Percentiles rank a stretch among this genome's conserved stretches.
Conservation (phyloP, 371 early-diverging fungal genomes). For the Sporodiniella umbellata region DNA sequence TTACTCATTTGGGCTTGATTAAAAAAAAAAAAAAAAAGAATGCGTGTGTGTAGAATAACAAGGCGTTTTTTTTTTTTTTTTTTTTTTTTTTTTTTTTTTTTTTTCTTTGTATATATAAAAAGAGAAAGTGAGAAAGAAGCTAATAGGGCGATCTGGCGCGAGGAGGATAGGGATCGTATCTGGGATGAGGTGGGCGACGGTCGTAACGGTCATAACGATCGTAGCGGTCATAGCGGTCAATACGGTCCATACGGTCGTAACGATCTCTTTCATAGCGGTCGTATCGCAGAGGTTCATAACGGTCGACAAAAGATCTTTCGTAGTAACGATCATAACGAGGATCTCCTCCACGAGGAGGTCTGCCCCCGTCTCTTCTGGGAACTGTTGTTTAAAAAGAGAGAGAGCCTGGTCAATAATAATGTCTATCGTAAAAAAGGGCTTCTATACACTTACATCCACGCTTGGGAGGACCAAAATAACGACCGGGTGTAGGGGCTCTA, state of each 20-base stretch:
- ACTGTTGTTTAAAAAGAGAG: too few species aligned
- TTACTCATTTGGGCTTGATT: too few species aligned
- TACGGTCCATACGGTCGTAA: slow-evolving; percentile 50
- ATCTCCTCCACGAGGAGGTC: slow-evolving; percentile 31
- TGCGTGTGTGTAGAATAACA: too few species aligned
- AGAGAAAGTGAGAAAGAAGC: too few species aligned
- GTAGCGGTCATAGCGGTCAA: slow-evolving; percentile 55
- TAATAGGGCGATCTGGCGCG: slow-evolving; percentile 54
- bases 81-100: too few species aligned
- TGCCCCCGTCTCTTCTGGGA: slow-evolving; percentile 22
- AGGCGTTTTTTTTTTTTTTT: too few species aligned
- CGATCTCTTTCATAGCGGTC: slow-evolving; percentile 54
- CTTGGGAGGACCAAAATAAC: slow-evolving; percentile 82
- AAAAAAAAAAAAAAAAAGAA: too few species aligned
- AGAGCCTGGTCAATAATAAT: too few species aligned
- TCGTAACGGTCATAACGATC: slow-evolving; percentile 50
- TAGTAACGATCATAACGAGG: slow-evolving; percentile 46
- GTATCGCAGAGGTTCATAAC: slow-evolving; percentile 47
- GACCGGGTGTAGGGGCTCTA: slow-evolving; percentile 85
- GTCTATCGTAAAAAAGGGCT: slow-evolving; percentile 1
- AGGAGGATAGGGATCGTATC: slow-evolving; percentile 56
- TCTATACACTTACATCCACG: slow-evolving; percentile 31
- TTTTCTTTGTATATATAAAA: too few species aligned
- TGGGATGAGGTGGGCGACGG: slow-evolving; percentile 49
- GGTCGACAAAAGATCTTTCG: slow-evolving; percentile 55